phyloP scores from a whole-genome alignment of 1,284 basidiomycete genomes.

The Ustilago sp. region DNA sequence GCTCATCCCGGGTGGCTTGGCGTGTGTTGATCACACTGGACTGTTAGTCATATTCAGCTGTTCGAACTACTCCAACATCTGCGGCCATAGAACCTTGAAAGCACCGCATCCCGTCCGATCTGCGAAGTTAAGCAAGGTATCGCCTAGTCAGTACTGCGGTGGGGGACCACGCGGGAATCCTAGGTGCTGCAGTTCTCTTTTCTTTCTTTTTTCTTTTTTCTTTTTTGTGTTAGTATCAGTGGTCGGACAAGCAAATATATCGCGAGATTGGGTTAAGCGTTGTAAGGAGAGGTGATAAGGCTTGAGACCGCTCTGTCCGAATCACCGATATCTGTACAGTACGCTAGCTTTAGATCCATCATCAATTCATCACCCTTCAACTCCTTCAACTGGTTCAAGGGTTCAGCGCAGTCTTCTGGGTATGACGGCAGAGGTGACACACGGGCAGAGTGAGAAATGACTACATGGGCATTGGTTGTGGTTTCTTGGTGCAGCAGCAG shows the following conservation, averaged over 20 bases:
- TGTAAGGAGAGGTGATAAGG: too few species aligned
- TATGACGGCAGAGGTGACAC: slow-evolving; percentile 1
- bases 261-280: too few species aligned
- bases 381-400: neutral
- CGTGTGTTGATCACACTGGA: too few species aligned
- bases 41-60: too few species aligned
- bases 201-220: slow-evolving; percentile 16
- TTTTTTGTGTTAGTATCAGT: too few species aligned
- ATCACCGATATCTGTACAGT: too few species aligned
- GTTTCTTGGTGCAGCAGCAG: neutral
- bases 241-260: too few species aligned
- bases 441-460: slow-evolving; percentile 3
- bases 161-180: slow-evolving; percentile 86
- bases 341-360: too few species aligned
- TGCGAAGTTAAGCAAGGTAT: slow-evolving; percentile 83
- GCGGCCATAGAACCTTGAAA: slow-evolving; percentile 83
- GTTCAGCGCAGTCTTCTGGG: neutral
- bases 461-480: neutral
- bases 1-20: too few species aligned
- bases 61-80: slow-evolving; percentile 70
- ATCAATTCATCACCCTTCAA: too few species aligned
- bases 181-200: slow-evolving; percentile 79
- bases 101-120: slow-evolving; percentile 84
- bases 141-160: slow-evolving; percentile 85
- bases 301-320: too few species aligned